Evolutionary conservation across 371 early-diverging fungal genomes (phyloP).

Genomic region (Basidiobolus meristosporus): DNA sequence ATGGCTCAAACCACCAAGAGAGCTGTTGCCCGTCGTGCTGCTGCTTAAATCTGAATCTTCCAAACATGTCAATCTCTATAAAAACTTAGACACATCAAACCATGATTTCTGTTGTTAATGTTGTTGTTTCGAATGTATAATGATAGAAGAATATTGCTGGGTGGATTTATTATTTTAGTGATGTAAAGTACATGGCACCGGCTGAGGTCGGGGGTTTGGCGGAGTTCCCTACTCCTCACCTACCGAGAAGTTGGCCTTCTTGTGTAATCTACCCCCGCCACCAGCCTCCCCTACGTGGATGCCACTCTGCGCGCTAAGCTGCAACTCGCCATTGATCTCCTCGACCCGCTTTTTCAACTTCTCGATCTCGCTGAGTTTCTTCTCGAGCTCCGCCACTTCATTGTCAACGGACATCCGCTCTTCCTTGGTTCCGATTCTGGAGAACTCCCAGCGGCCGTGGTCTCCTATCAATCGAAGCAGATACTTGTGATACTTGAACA

Average conservation of each 20-base stretch:
- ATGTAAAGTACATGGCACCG: no score
- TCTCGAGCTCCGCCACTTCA: conserved; percentile 53
- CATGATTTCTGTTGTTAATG: no score
- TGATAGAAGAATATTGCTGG: no score
- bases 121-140: no score
- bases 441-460: conserved; percentile 62
- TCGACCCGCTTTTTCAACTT: conserved; percentile 36
- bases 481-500: conserved; percentile 75
- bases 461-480: conserved; percentile 46
- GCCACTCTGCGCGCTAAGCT: conserved; percentile 8
- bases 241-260: no score
- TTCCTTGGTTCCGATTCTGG: conserved; percentile 52
- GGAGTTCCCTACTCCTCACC: no score
- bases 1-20: conserved; percentile 69
- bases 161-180: no score
- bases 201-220: no score
- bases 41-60: no score
- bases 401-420: conserved; percentile 61
- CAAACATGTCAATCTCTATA: no score
- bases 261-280: neutral
- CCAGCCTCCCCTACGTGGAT: neutral
- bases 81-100: no score
- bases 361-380: conserved; percentile 52
- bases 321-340: conserved; percentile 40
- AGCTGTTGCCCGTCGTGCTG: conserved; percentile 8